phyloP scores from a whole-genome alignment of 805 yeast genomes.

The Starmerella scarabaei region DNA sequence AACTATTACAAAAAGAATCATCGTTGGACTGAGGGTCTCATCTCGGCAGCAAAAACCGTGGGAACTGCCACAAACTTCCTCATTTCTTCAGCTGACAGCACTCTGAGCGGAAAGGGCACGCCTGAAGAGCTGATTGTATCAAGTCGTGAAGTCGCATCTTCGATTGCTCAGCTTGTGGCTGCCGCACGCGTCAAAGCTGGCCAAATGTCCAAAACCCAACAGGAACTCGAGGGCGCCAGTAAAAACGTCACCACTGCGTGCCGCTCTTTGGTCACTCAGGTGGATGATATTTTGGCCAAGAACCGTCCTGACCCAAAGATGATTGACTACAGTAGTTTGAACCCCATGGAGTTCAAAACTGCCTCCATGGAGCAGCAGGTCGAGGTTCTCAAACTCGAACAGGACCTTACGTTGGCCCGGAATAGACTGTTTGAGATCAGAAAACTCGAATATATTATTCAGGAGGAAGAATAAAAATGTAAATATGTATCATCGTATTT shows the following conservation, averaged over 20 bases:
- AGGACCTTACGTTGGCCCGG: slow-evolving; percentile 55
- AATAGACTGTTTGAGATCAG: slow-evolving; percentile 76
- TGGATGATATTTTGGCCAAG: slow-evolving; percentile 43
- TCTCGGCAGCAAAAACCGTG: slow-evolving; percentile 78
- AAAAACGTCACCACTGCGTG: slow-evolving; percentile 65
- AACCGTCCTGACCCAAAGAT: slow-evolving; percentile 29
- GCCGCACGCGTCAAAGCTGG: slow-evolving; percentile 80
- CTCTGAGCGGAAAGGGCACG: slow-evolving; percentile 45
- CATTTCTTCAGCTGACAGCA: slow-evolving; percentile 79
- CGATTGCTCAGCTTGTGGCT: slow-evolving; percentile 84
- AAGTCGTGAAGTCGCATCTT: slow-evolving; percentile 81
- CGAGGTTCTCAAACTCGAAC: slow-evolving; percentile 71
- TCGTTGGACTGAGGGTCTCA: slow-evolving; percentile 87
- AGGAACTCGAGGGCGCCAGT: slow-evolving; percentile 54
- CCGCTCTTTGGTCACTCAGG: slow-evolving; percentile 54
- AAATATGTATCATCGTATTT: not conserved
- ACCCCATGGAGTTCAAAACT: slow-evolving; percentile 71
- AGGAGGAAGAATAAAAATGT: slow-evolving; percentile 37
- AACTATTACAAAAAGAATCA: slow-evolving; percentile 77
- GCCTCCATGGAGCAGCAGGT: slow-evolving; percentile 90
- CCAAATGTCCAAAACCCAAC: slow-evolving; percentile 64
- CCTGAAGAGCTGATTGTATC: slow-evolving; percentile 82
- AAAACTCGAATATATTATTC: slow-evolving; percentile 55
- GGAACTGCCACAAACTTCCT: slow-evolving; percentile 72
- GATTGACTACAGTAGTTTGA: slow-evolving; percentile 53